A percentile compares a stretch with the other conserved stretches of the same genome.
phyloP scores from a whole-genome alignment of 1,284 basidiomycete genomes.

The Marasmius tenuissimus region DNA sequence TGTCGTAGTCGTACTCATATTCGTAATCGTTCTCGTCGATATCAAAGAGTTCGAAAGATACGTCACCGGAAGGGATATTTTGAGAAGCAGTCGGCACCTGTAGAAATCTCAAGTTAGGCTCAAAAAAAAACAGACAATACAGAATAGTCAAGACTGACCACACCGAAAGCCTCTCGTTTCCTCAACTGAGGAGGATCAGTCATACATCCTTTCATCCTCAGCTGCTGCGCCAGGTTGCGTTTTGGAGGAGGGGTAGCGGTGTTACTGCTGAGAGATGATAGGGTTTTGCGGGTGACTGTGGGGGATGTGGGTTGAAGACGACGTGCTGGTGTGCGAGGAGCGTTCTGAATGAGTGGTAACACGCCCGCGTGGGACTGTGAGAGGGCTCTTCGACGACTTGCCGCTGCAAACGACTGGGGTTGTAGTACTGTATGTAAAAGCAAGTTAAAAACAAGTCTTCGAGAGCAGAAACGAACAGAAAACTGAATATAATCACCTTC shows the following conservation, averaged over 20 bases:
- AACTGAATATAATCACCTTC: slow-evolving; percentile 35
- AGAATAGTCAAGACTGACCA: slow-evolving; percentile 33
- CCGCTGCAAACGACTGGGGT: slow-evolving; percentile 59
- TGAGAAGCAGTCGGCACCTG: slow-evolving; percentile 33
- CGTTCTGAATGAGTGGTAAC: slow-evolving; percentile 21
- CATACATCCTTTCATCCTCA: slow-evolving; percentile 66
- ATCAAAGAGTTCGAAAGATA: slow-evolving; percentile 63
- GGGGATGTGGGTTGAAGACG: slow-evolving; percentile 15
- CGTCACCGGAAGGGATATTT: slow-evolving; percentile 26
- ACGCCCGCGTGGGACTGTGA: slow-evolving; percentile 40
- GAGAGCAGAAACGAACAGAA: neutral
- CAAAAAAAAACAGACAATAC: slow-evolving; percentile 2
- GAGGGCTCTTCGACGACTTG: slow-evolving; percentile 60
- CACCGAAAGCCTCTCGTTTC: slow-evolving; percentile 54
- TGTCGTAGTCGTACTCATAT: slow-evolving; percentile 34
- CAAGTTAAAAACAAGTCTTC: neutral
- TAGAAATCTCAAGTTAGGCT: neutral
- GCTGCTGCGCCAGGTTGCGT: slow-evolving; percentile 51
- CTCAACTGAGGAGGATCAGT: slow-evolving; percentile 72
- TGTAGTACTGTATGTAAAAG: slow-evolving; percentile 44
- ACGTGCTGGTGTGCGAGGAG: slow-evolving; percentile 16
- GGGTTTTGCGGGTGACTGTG: slow-evolving; percentile 11
- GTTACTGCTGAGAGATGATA: slow-evolving; percentile 21
- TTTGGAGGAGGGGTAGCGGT: slow-evolving; percentile 69
- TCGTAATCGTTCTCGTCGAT: slow-evolving; percentile 70